A percentile compares a stretch with the other conserved stretches of the same genome.
These are phyloP conservation scores for Leptographium wingfieldii DNA, from an alignment of 2,329 filamentous ascomycete species.

Conservation along the genomic window DNA sequence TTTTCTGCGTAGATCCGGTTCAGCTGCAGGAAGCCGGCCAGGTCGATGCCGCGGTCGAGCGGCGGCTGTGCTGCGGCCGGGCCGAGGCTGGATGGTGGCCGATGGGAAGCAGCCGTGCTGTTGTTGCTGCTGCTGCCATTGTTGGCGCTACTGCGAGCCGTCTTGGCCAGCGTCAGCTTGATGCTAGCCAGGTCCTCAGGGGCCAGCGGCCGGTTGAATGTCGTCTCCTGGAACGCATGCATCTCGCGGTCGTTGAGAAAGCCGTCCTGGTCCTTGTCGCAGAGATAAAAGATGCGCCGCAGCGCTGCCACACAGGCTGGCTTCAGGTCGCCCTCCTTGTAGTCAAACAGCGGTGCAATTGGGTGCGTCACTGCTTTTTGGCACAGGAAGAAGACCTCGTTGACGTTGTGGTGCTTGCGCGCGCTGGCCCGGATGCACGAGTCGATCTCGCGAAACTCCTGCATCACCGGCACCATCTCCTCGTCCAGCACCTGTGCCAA, in stretches of 20 bases:
- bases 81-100: too few relatives aligned
- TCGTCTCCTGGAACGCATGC: conserved; percentile 78
- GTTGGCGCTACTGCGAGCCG: conserved; percentile 30
- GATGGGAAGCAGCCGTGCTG: too few relatives aligned
- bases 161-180: conserved; percentile 70
- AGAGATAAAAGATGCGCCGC: conserved; percentile 86
- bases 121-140: too few relatives aligned
- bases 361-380: conserved; percentile 97
- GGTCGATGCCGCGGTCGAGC: conserved; percentile 63
- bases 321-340: conserved; percentile 82
- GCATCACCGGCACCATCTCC: conserved; percentile 97
- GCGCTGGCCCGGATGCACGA: conserved; percentile 94
- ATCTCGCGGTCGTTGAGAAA: conserved; percentile 82
- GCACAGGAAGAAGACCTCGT: conserved; percentile 93
- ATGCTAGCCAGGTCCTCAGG: conserved; percentile 79
- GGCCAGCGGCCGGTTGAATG: conserved; percentile 78
- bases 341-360: conserved; percentile 91
- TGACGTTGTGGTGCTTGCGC: conserved; percentile 83
- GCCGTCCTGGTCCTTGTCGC: conserved; percentile 92
- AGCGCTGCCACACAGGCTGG: conserved; percentile 78
- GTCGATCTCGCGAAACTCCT: conserved; percentile 97
- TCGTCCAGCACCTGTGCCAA: conserved; percentile 83
- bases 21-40: conserved; percentile 72
- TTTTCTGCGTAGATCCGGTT: conserved; percentile 98
- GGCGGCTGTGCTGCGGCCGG: conserved; percentile 23